Evolutionary conservation across 2,329 filamentous ascomycete genomes (phyloP).

Genomic region (Phyllosticta capitalensis): DNA sequence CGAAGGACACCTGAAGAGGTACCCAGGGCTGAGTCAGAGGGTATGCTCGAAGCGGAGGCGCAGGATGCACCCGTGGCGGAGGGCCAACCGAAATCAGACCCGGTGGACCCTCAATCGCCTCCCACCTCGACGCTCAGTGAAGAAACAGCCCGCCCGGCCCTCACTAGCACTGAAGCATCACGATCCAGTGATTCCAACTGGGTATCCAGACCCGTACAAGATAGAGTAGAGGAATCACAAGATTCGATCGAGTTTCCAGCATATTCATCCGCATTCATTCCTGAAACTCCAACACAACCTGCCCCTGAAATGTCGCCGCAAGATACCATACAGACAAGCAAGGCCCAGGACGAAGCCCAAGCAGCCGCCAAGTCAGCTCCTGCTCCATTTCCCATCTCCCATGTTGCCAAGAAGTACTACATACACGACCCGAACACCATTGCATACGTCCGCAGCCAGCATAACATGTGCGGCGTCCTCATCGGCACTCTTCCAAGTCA

Average conservation of each 20-base stretch:
- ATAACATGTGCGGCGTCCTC: slow-evolving; percentile 79
- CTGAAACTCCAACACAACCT: background rate
- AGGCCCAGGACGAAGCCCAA: background rate
- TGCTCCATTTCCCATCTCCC: slow-evolving; percentile 65
- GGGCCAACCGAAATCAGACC: background rate
- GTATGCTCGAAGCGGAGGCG: background rate
- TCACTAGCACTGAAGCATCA: background rate
- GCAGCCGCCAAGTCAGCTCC: background rate
- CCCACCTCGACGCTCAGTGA: background rate
- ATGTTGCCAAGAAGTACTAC: slow-evolving; percentile 71
- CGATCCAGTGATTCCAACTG: background rate
- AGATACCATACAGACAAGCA: background rate
- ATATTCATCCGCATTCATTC: background rate
- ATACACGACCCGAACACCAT: slow-evolving; percentile 81
- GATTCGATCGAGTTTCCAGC: slow-evolving; percentile 1
- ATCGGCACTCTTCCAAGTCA: slow-evolving; percentile 84
- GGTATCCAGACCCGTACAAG: background rate
- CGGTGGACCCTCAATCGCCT: background rate
- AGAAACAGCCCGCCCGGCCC: background rate
- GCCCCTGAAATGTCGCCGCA: background rate
- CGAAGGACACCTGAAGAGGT: background rate
- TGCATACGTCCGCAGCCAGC: slow-evolving; percentile 63
- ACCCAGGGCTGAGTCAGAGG: background rate
- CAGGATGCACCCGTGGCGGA: background rate
- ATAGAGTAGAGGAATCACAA: slow-evolving; percentile 4